These are phyloP conservation scores for Didymella pinodella DNA, from an alignment of 2,329 filamentous ascomycete genomes.

Conservation along the genomic window DNA sequence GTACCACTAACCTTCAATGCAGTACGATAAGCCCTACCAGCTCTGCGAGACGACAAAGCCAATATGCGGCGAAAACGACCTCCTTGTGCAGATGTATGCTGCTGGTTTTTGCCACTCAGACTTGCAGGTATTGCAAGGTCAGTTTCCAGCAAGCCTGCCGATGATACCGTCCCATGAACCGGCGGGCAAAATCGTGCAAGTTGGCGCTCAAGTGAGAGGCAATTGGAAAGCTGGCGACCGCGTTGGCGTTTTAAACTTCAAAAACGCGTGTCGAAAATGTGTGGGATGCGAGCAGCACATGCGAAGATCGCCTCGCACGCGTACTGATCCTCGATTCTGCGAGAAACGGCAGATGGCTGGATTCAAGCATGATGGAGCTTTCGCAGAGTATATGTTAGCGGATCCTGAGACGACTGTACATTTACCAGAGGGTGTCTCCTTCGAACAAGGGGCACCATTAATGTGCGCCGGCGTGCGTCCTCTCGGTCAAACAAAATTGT, in stretches of 20 bases:
- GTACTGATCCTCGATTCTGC: slow-evolving; percentile 41
- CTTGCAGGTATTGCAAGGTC: slow-evolving; percentile 36
- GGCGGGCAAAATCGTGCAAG: slow-evolving; percentile 39
- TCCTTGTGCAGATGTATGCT: slow-evolving; percentile 34
- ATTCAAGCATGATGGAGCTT: slow-evolving; percentile 44
- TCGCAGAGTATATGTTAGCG: slow-evolving; percentile 46
- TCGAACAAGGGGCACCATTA: slow-evolving; percentile 44
- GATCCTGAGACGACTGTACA: slow-evolving; percentile 40
- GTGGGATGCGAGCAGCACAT: slow-evolving; percentile 30
- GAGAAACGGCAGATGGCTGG: slow-evolving; percentile 39
- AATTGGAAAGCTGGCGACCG: slow-evolving; percentile 43
- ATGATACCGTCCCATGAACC: slow-evolving; percentile 49
- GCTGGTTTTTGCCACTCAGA: slow-evolving; percentile 43
- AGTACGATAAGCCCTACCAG: slow-evolving; percentile 32
- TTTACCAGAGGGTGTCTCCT: slow-evolving; percentile 33
- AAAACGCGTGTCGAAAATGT: slow-evolving; percentile 36
- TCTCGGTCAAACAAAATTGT: background rate
- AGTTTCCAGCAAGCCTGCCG: slow-evolving; percentile 34
- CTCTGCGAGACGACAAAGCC: slow-evolving; percentile 27
- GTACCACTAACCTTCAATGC: background rate
- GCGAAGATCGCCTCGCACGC: slow-evolving; percentile 19
- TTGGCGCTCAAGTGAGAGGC: slow-evolving; percentile 36
- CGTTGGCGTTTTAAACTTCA: slow-evolving; percentile 40
- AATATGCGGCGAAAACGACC: slow-evolving; percentile 29
- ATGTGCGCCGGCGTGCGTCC: slow-evolving; percentile 47